These are phyloP conservation scores for Aspergillus calidoustus DNA, from an alignment of 2,329 filamentous ascomycete genomes.

Conservation along the genomic window DNA sequence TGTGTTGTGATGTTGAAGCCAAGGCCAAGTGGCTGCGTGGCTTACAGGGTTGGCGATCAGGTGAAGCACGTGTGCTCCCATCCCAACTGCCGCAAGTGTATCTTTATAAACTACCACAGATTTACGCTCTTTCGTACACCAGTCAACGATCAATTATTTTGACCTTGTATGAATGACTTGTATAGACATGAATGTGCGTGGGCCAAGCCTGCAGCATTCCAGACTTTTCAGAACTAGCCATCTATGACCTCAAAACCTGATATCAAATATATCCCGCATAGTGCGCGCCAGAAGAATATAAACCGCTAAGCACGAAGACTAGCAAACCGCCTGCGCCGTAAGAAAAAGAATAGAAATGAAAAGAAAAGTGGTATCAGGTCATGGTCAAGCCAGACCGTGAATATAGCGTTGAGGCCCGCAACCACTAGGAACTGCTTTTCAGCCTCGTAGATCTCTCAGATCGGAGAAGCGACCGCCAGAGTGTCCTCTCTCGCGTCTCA, in stretches of 20 bases:
- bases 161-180: conserved; percentile 9
- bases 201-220: conserved; percentile 14
- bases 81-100: background rate
- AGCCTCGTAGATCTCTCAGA: conserved; percentile 14
- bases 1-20: conserved; percentile 3
- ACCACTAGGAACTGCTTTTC: conserved; percentile 4
- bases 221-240: conserved; percentile 27
- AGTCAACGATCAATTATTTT: conserved; percentile 10
- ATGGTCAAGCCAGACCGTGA: conserved; percentile 13
- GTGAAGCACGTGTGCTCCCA: conserved; percentile 13
- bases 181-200: conserved; percentile 8
- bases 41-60: conserved; percentile 11
- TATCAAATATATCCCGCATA: conserved; percentile 26
- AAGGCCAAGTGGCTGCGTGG: conserved; percentile 7
- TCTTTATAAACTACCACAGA: background rate
- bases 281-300: conserved; percentile 22
- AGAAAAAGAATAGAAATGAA: conserved; percentile 22
- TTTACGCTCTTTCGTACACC: background rate
- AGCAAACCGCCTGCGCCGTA: conserved; percentile 41
- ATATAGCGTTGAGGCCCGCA: conserved; percentile 15
- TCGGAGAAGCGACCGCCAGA: conserved; percentile 6
- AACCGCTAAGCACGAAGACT: conserved; percentile 30
- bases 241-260: conserved; percentile 27
- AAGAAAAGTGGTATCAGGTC: conserved; percentile 14
- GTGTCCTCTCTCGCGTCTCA: conserved; percentile 10